Evolutionary conservation across 352 stramenopile species (phyloP), one percentile per base, ranked within the genome.

Genomic region (Phytophthora quininea): DNA sequence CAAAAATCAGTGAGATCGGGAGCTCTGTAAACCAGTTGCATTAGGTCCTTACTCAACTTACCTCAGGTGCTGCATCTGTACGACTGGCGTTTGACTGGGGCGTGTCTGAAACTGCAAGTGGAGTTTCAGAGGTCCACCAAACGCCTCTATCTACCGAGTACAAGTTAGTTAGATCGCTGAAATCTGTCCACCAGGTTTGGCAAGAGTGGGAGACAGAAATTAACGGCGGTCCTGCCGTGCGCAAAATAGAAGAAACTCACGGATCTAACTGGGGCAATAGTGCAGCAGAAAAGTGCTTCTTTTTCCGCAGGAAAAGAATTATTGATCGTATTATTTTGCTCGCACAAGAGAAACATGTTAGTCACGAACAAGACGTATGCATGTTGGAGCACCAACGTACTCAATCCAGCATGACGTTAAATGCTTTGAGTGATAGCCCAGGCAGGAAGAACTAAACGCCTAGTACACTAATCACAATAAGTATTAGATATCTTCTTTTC

Each of bases 151-250:
- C n/a, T 33, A 8, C 42, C 4, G 19, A 29, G 5, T 60, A 62
- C n/a, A 53, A 65, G 29, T n/a, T 46, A 27, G 32, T 58, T 14
- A 14, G 48, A 1, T 32, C 49, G 4, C 33, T 65, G 3, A 58
- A 65, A 46, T 53, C 49, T 7, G 58, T 58, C 0, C 40, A 58
- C 4, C 58, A 65, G 32, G 48, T 64, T 9, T 65, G 49, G 38
- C 58, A 58, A 35, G 49, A 58, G 10, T 58, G 40, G 30, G 3
- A 30, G 4, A 5, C 27, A 19, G 58, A 30, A 2, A 51, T 65
- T 12, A 29, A 58, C 10, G 49, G 32, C n/a, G 48, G 40, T 31
- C 48, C 58, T 4, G 27, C 58, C 1, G 48, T 65, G 5, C 1
- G 40, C 1, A 12, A n/a, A 14, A 15, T 65, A 9, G 58, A 65